phyloP scores from a whole-genome alignment of 495 filamentous ascomycete genomes.

The Rusavskia elegans region DNA sequence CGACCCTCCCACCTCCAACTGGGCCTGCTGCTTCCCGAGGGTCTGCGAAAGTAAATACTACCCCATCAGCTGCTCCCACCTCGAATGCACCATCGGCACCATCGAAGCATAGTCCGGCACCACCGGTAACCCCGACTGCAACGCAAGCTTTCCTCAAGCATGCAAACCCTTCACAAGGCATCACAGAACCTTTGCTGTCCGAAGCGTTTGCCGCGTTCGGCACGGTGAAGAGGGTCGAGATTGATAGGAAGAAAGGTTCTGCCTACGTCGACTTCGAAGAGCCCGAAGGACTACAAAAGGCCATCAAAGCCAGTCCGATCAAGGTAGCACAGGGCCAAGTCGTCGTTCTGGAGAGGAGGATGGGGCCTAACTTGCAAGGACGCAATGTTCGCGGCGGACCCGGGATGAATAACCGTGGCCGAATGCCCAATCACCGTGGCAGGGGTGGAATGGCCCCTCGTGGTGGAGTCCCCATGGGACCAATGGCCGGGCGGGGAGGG shows the following conservation, averaged over 20 bases:
- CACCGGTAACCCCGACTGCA: constrained; percentile 30
- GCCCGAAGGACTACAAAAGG: constrained; percentile 51
- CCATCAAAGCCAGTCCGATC: constrained; percentile 67
- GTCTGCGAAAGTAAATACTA: constrained; percentile 18
- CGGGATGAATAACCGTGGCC: background rate
- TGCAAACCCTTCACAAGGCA: constrained; percentile 78
- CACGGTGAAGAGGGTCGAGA: constrained; percentile 58
- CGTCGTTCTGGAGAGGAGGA: constrained; percentile 70
- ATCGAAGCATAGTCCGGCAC: constrained; percentile 5
- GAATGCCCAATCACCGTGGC: constrained; percentile 2
- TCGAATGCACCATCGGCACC: constrained; percentile 7
- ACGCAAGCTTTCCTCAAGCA: constrained; percentile 87
- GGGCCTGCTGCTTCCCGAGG: constrained; percentile 18
- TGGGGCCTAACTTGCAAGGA: constrained; percentile 10
- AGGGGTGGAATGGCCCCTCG: constrained; percentile 1
- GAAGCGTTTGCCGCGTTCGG: constrained; percentile 58
- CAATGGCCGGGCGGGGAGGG: constrained; percentile 6
- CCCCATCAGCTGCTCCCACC: constrained; percentile 16
- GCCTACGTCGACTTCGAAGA: constrained; percentile 77
- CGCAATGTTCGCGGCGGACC: background rate
- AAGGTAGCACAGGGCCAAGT: constrained; percentile 70
- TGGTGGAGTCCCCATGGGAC: constrained; percentile 4
- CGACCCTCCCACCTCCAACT: constrained; percentile 13
- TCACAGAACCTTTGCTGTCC: constrained; percentile 63
- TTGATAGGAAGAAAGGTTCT: constrained; percentile 85